Evolutionary conservation across 345 rosid species (phyloP).

Genomic region (Turnera subulata): DNA sequence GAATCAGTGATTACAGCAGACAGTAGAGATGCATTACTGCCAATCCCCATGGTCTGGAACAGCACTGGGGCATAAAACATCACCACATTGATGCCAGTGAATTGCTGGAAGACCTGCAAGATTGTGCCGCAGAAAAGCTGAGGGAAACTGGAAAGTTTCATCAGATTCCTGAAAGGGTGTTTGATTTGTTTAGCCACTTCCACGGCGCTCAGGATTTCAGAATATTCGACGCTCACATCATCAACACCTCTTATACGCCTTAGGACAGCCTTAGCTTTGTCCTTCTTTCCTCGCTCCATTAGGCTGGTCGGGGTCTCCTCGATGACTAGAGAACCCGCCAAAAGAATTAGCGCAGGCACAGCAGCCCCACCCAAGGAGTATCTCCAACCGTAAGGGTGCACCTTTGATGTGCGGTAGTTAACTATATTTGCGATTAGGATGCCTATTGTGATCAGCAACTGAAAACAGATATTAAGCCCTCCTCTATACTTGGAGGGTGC

Average conservation of each 20-base stretch:
- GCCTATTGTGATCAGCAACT: conserved; percentile 66
- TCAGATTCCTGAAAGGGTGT: conserved; percentile 40
- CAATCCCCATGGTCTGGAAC: conserved; percentile 52
- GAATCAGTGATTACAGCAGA: conserved; percentile 43
- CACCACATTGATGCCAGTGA: conserved; percentile 58
- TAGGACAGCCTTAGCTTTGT: conserved; percentile 27
- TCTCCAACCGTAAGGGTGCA: conserved; percentile 54
- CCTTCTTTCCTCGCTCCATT: conserved; percentile 46
- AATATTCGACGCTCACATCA: conserved; percentile 37
- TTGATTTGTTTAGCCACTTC: conserved; percentile 38
- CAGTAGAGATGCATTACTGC: conserved; percentile 28
- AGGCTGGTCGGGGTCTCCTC: conserved; percentile 64
- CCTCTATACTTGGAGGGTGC: conserved; percentile 64
- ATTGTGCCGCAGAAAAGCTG: conserved; percentile 44
- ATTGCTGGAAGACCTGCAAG: conserved; percentile 62
- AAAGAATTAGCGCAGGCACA: conserved; percentile 51
- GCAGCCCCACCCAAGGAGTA: conserved; percentile 59
- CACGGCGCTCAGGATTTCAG: conserved; percentile 39
- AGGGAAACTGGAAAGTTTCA: conserved; percentile 34
- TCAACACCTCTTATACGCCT: conserved; percentile 53
- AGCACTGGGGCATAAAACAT: conserved; percentile 55
- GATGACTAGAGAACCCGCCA: conserved; percentile 49
- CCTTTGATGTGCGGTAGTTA: conserved; percentile 35
- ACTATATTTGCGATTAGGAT: conserved; percentile 50
- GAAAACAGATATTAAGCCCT: conserved; percentile 58